These are phyloP conservation scores for Mortierella sp. DNA, from an alignment of 371 early-diverging fungal genomes.

Conservation along the genomic window DNA sequence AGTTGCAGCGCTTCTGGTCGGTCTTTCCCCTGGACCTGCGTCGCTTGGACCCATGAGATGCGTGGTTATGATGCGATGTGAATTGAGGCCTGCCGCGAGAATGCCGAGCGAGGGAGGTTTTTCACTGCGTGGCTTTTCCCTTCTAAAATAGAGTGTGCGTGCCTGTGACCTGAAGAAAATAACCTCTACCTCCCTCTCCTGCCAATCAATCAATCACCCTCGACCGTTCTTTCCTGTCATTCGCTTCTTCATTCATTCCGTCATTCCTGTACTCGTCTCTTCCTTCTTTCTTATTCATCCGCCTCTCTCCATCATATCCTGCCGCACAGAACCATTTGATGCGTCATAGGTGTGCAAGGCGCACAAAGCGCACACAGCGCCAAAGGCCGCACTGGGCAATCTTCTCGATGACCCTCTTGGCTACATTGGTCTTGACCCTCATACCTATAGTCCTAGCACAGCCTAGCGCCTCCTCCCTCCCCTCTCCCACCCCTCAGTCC, in stretches of 20 bases:
- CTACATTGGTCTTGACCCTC: no score
- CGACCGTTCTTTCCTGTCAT: background rate
- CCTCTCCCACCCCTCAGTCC: background rate
- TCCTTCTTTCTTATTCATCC: background rate
- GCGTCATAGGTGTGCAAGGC: constrained; percentile 7
- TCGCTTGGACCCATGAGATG: constrained; percentile 6
- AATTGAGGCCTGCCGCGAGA: background rate
- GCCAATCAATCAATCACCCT: no score
- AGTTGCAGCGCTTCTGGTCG: constrained; percentile 35
- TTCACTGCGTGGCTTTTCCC: background rate
- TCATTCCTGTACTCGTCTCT: background rate
- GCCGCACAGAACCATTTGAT: background rate
- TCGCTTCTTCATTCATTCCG: background rate
- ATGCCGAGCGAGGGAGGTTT: background rate
- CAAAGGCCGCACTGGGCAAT: constrained; percentile 5
- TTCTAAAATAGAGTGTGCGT: background rate
- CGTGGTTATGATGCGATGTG: background rate
- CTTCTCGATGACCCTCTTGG: constrained; percentile 6
- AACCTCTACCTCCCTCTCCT: no score
- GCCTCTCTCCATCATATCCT: background rate
- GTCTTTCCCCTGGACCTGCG: background rate
- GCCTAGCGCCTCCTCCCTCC: background rate
- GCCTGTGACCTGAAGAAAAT: no score
- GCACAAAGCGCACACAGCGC: background rate
- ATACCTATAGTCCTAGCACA: background rate